Evolutionary conservation across 83 land plant species (phyloP), one percentile per base, ranked within the genome.

Genomic region (Picea abies): DNA sequence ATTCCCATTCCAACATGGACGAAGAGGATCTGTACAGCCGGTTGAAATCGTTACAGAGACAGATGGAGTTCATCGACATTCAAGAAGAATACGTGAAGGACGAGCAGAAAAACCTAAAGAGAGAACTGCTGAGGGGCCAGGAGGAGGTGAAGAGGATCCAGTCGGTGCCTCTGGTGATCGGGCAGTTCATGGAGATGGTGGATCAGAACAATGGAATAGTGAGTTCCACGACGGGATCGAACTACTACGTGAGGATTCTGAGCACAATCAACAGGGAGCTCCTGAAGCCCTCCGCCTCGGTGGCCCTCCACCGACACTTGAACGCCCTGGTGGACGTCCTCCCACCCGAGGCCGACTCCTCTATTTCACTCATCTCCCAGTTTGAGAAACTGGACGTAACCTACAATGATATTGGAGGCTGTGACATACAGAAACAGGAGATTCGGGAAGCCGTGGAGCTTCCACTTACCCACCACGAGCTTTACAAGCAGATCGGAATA

Each of bases 71-170:
- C 90, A 87, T 92, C 80, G 95, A 94, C 78, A 94, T 96, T 37
- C 39, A 37, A 37, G 39, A 37, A 37, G 39, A 37, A 37, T 37
- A 37, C 39, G 39, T 37, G 39, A 94, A 96, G 89, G 98, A 96
- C 76, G 97, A 96, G 88, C 94, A 79, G 81, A 94, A 96, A 89
- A 96, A 96, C 70, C 90, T 96, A 62, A 92, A 92, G 89, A 89
- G 98, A 0, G 98, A 96, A 87, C 88, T 88, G 8, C 90, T 96
- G 4, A 79, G 98, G 12, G 97, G 95, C 16, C 98, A 96, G 90
- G 97, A 96, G 87, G 98, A 96, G 97, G 98, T 96, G 37, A 94
- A 96, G 84, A 85, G 98, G 80, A 96, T 96, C 84, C 97, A 94
- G 78, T 96, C 95, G 3, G 97, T 96, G 83, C 97, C 98, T 3